Evolutionary conservation across 2,329 filamentous ascomycete species (phyloP).

Genomic region (Fusarium sororula): DNA sequence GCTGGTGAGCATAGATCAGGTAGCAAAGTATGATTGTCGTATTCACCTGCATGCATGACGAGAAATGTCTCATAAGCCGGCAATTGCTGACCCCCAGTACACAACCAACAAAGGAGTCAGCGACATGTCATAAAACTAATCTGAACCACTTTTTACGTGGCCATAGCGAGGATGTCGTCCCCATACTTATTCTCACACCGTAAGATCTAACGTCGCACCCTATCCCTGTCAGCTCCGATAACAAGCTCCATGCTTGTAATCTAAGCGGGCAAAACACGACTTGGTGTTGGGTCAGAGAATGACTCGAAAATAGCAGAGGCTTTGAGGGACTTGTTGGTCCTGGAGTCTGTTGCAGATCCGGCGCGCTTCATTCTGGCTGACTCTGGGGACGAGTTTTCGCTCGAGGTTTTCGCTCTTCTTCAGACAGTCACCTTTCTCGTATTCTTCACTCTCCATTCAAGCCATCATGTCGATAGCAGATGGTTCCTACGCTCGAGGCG

Average conservation of each 20-base stretch:
- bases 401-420: background rate
- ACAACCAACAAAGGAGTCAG: background rate
- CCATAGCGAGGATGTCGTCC: background rate
- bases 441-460: background rate
- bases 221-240: background rate
- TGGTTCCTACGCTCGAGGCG: slow-evolving; percentile 28
- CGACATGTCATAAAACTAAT: background rate
- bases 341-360: background rate
- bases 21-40: background rate
- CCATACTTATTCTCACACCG: slow-evolving; percentile 6
- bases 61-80: background rate
- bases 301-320: background rate
- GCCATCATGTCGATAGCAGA: slow-evolving; percentile 22
- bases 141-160: background rate
- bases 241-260: background rate
- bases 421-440: background rate
- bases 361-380: background rate
- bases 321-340: slow-evolving; percentile 10
- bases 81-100: too few relatives aligned
- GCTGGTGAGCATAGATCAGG: slow-evolving; percentile 11
- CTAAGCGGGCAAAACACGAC: background rate
- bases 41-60: background rate
- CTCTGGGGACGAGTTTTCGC: background rate
- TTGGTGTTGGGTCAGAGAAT: background rate
- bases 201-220: slow-evolving; percentile 11